Evolutionary conservation across 2,329 filamentous ascomycete genomes (phyloP).

Genomic region (Alternaria panax): DNA sequence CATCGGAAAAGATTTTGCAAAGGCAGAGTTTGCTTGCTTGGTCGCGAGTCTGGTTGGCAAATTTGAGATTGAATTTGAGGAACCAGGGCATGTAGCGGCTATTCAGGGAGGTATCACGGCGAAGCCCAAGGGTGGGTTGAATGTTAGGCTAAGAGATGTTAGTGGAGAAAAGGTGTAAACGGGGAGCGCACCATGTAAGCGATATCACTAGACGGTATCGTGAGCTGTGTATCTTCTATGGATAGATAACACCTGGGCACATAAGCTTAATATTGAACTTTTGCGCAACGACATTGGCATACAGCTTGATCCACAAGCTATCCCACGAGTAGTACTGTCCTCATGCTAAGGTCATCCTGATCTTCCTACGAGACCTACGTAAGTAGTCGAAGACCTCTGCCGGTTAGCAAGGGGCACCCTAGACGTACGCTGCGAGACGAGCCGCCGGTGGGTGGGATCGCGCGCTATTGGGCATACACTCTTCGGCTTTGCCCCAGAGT

Average conservation of each 20-base stretch:
- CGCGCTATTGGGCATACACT: conserved; percentile 6
- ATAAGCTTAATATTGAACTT: background rate
- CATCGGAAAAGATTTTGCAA: conserved; percentile 82
- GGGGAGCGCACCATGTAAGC: background rate
- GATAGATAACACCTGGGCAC: background rate
- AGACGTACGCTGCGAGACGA: conserved; percentile 25
- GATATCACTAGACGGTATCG: background rate
- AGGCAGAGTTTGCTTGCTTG: conserved; percentile 83
- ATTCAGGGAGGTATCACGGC: conserved; percentile 76
- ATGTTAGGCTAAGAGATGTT: conserved; percentile 66
- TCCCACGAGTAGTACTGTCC: background rate
- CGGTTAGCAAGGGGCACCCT: conserved; percentile 13
- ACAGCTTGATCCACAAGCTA: background rate
- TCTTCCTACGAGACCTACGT: background rate
- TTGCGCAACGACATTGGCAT: background rate
- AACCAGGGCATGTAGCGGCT: conserved; percentile 64
- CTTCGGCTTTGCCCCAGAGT: background rate
- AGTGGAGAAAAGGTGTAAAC: background rate
- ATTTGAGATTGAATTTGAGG: conserved; percentile 74
- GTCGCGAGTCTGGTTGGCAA: conserved; percentile 78
- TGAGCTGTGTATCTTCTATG: background rate
- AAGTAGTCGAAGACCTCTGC: background rate
- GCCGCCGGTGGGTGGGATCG: conserved; percentile 23
- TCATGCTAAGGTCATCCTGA: background rate
- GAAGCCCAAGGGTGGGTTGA: conserved; percentile 75